phyloP scores from a whole-genome alignment of 768 basidiomycete species.

The Gloeostereum incarnatum region DNA sequence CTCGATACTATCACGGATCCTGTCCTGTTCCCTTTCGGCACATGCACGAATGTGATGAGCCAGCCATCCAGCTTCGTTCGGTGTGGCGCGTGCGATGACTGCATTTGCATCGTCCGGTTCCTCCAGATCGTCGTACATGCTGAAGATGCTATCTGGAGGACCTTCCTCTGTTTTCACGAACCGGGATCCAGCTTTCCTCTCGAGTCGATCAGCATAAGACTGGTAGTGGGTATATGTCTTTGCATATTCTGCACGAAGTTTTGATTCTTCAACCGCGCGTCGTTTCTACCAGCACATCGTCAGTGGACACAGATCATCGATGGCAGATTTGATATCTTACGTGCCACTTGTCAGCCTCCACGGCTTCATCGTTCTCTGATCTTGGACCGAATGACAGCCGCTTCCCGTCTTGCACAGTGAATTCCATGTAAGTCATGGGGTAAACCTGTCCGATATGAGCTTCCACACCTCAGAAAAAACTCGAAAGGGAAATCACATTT shows the following conservation, averaged over 20 bases:
- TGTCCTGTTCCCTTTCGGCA: conserved; percentile 38
- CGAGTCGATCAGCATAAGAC: conserved; percentile 57
- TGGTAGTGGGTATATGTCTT: conserved; percentile 43
- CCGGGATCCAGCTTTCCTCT: conserved; percentile 41
- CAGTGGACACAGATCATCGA: conserved; percentile 1
- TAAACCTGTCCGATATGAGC: conserved; percentile 39
- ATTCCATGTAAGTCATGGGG: conserved; percentile 77
- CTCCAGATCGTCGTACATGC: conserved; percentile 58
- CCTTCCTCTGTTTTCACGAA: conserved; percentile 31
- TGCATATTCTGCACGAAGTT: conserved; percentile 48
- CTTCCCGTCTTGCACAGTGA: conserved; percentile 38
- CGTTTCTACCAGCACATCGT: conserved; percentile 30
- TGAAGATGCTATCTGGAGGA: conserved; percentile 39
- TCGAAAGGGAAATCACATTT: conserved; percentile 49
- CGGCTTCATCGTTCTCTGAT: conserved; percentile 60
- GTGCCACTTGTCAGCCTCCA: conserved; percentile 58
- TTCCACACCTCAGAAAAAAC: not conserved
- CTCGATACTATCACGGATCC: conserved; percentile 52
- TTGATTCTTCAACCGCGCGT: conserved; percentile 48
- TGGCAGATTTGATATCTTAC: conserved; percentile 25
- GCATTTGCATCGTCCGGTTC: conserved; percentile 35
- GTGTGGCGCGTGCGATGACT: conserved; percentile 29
- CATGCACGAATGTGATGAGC: conserved; percentile 41
- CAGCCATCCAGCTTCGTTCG: conserved; percentile 54
- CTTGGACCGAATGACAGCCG: conserved; percentile 51